Evolutionary conservation across 73 alveolate species (phyloP), one percentile per base, ranked within the genome.

Genomic region (Uronychia binucleata): DNA sequence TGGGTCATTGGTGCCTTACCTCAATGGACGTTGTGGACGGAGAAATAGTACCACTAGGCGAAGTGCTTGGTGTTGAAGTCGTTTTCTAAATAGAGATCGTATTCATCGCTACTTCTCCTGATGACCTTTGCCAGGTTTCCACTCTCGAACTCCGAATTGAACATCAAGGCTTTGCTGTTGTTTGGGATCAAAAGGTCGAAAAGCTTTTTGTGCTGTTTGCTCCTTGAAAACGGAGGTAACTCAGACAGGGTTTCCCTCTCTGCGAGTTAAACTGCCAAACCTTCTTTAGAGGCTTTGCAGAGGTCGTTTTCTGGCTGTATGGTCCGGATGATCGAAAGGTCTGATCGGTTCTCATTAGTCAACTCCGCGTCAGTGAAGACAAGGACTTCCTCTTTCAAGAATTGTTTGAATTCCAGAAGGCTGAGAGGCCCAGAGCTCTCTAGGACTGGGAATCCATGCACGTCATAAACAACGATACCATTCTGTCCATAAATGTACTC

Each of bases 31-130:
- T 98, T 98, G 0, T 96, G 84, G 27, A 98, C 98, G 11, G 97
- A 88, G 84, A 98, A 98, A 82, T 92, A 98, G 87, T 94, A 98
- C 99, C 99, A 98, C 87, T 98, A 97, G 31, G 99, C 97, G 92
- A 96, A 97, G 75, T 46, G 67, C 67, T 46, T 46, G 19, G 67
- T 46, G 67, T 46, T 46, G 90, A 97, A 98, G 93, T 98, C 99
- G 29, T 99, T 33, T 59, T 97, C 97, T 29, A 98, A 92, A 86
- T 93, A 94, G 78, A 98, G 90, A 88, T 98, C 99, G 85, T 98
- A 98, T 89, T 98, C 99, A 94, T 92, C 87, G 35, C 94, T 98
- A 57, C 96, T 91, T 29, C 60, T 78, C 59, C 93, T 88, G 27
- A 95, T 92, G 0, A 96, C 99, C 58, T 97, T 93, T 35, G 96